phyloP scores from a whole-genome alignment of 192 early-diverging fungal species.

The Helicostylum pulchrum region DNA sequence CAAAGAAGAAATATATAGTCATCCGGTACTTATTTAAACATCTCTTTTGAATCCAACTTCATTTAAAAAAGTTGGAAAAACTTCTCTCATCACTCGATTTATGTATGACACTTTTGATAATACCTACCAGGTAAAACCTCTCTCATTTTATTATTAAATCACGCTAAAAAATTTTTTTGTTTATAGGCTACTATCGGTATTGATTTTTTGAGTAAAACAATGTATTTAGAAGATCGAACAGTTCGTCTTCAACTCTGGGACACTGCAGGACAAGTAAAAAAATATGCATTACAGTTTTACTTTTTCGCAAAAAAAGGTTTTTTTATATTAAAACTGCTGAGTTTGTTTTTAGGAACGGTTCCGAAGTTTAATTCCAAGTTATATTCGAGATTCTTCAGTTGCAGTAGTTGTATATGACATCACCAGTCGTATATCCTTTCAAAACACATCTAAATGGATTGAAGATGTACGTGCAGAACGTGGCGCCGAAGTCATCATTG shows the following conservation, averaged over 20 bases:
- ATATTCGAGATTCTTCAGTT: constrained; percentile 97
- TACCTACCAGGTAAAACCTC: constrained; percentile 73
- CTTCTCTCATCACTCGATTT: constrained; percentile 95
- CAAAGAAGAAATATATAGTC: neutral
- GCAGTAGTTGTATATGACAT: constrained; percentile 98
- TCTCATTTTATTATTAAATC: neutral
- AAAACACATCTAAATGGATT: constrained; percentile 97
- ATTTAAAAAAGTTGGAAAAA: neutral
- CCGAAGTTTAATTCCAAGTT: constrained; percentile 94
- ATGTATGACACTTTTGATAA: constrained; percentile 99
- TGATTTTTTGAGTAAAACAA: constrained; percentile 98
- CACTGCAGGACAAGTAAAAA: constrained; percentile 86
- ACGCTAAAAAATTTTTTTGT: neutral
- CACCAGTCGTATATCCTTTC: constrained; percentile 93
- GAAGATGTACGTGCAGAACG: constrained; percentile 98
- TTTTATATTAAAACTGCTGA: neutral
- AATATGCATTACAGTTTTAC: constrained; percentile 1
- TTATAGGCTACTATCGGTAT: constrained; percentile 97
- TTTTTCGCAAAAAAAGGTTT: too few relatives aligned
- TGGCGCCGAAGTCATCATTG: constrained; percentile 97
- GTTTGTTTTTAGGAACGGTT: constrained; percentile 79
- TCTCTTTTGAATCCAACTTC: too few relatives aligned
- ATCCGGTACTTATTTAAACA: too few relatives aligned
- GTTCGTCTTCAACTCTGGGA: constrained; percentile 99
- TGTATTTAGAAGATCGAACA: constrained; percentile 98